Percentiles rank a stretch among this genome's conserved stretches.
Conservation (phyloP, 495 filamentous ascomycete species). For the Aspergillus kassunensis region DNA sequence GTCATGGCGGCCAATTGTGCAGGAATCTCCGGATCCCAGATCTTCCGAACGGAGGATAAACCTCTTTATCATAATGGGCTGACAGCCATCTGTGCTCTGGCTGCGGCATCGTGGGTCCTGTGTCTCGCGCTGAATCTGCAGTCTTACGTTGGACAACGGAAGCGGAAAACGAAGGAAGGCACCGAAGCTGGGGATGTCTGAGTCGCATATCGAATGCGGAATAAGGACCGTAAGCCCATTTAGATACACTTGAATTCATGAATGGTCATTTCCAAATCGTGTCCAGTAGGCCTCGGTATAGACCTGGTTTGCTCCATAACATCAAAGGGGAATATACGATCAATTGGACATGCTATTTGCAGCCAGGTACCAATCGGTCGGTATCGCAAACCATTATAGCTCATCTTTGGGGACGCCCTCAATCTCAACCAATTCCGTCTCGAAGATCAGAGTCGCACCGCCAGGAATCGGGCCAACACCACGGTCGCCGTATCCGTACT, state of each 20-base stretch:
- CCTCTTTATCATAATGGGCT: slow-evolving; percentile 47
- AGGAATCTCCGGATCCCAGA: slow-evolving; percentile 50
- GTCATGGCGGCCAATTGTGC: slow-evolving; percentile 53
- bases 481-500: slow-evolving; percentile 75
- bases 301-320: too few relatives aligned
- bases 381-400: too few relatives aligned
- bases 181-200: neutral
- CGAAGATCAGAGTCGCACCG: slow-evolving; percentile 79
- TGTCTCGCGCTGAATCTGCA: slow-evolving; percentile 8
- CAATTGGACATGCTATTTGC: too few relatives aligned
- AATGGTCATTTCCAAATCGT: neutral
- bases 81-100: slow-evolving; percentile 31
- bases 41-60: slow-evolving; percentile 49
- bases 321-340: too few relatives aligned
- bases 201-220: neutral
- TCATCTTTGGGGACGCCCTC: slow-evolving; percentile 68
- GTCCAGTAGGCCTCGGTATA: too few relatives aligned
- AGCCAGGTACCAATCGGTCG: too few relatives aligned
- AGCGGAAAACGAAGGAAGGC: neutral
- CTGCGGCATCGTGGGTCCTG: slow-evolving; percentile 30
- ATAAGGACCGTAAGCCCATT: slow-evolving; percentile 1
- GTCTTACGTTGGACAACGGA: neutral
- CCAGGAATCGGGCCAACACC: slow-evolving; percentile 74
- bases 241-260: neutral
- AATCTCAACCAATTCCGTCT: slow-evolving; percentile 89